phyloP scores from a whole-genome alignment of 495 filamentous ascomycete genomes.

The Clohesyomyces aquaticus region DNA sequence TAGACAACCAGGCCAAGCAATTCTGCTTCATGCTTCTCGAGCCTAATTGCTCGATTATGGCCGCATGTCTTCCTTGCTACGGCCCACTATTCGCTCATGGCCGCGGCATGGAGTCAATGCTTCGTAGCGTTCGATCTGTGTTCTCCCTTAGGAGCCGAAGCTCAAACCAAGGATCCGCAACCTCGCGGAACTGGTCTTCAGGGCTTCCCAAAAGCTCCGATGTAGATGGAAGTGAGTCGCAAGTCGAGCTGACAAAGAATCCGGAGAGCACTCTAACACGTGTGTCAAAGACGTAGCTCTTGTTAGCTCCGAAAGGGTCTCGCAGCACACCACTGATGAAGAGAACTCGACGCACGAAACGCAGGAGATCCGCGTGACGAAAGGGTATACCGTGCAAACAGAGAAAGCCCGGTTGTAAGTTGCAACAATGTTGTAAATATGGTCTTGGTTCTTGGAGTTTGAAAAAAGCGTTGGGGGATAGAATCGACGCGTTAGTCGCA shows the following conservation, averaged over 20 bases:
- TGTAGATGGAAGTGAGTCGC: neutral
- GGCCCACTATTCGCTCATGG: slow-evolving; percentile 33
- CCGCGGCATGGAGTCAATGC: neutral
- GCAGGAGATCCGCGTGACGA: neutral
- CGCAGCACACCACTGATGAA: neutral
- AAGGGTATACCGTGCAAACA: neutral
- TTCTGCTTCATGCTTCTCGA: slow-evolving; percentile 38
- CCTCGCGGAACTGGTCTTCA: neutral
- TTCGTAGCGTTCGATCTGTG: slow-evolving; percentile 4
- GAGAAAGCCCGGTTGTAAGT: neutral
- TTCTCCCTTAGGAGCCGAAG: neutral
- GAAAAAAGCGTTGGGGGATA: too few relatives aligned
- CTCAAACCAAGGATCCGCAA: neutral
- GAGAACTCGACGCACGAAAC: neutral
- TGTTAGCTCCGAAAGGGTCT: neutral
- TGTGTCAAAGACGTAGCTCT: neutral
- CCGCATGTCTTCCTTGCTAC: slow-evolving; percentile 39
- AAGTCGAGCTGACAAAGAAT: neutral
- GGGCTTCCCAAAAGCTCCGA: neutral
- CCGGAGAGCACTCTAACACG: neutral
- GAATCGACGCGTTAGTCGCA: too few relatives aligned
- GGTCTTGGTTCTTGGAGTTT: neutral
- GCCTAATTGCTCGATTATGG: slow-evolving; percentile 43
- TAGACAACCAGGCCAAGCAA: slow-evolving; percentile 2
- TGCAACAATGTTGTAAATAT: neutral